Base-by-base conservation (phyloP, 2,329 filamentous ascomycete genomes). In the Metarhizium humberi region DNA sequence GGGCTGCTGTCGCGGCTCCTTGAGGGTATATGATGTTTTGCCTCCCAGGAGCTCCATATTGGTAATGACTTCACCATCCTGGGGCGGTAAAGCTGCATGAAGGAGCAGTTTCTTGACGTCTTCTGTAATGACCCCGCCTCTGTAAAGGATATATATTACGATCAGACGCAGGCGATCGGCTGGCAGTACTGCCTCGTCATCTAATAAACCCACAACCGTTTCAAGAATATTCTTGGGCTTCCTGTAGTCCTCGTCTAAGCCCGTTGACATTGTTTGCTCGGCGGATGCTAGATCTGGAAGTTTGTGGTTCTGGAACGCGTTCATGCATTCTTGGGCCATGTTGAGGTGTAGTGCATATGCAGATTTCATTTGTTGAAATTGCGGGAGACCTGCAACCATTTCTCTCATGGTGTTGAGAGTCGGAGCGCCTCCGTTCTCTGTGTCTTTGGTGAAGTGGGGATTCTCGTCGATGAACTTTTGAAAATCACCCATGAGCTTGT, bases 271-370 rank as follows among this genome's bases (percentile, higher is more conserved):
- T 32, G 85, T 90, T 77, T 97, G 94, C 71, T 99, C 94, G 6
- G 92, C 81, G 0, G 88, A 87, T 13, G 91, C 91, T 56, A 97
- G 78, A 65, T 99, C 94, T 6, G 88, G 80, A 6, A 99, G 78
- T 66, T 95, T 96, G 67, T 86, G 82, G 53, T 84, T 76, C 67
- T 95, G 86, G 64, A 99, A 99, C 42, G 88, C 82, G 63, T 90
- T 90, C 92, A 97, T 97, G 68, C 91, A 95, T 68, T 96, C 91
- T 68, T 96, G 88, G 2, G 94, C 94, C 92, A 99, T 97, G 62
- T 86, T 92, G 46, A 99, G 77, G 71, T 99, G 94, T 54, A 99
- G 75, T 0, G 92, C 94, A 70, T 97, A 99, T 2, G 90, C 86
- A 67, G 95, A 90, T 70, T 97, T 96, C 78, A 94, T 90, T 70